A percentile compares a stretch with the other conserved stretches of the same genome.
These are phyloP conservation scores for Sphenostylis stenocarpa DNA, from an alignment of 306 rosid genomes.

Conservation along the genomic window DNA sequence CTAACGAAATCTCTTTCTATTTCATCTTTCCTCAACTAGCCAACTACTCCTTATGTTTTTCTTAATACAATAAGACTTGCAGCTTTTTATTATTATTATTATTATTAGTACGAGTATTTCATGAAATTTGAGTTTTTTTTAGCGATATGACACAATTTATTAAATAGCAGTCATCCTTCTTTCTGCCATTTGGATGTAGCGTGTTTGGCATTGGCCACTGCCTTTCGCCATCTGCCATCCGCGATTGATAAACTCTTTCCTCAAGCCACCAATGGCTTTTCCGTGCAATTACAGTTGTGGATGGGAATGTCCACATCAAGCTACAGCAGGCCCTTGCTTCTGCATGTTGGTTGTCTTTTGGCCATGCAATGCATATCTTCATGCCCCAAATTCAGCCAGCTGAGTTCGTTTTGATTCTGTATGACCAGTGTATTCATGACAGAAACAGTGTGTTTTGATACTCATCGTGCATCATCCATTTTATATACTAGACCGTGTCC, in stretches of 20 bases:
- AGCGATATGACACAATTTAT: neutral
- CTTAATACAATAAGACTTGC: neutral
- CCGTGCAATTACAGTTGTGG: neutral
- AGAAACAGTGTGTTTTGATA: neutral
- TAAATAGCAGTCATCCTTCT: neutral
- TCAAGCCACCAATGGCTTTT: neutral
- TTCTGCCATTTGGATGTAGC: neutral
- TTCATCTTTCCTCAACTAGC: neutral
- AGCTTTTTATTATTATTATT: neutral
- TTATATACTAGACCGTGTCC: neutral
- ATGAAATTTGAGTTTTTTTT: neutral
- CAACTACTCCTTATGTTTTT: neutral
- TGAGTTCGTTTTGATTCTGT: neutral
- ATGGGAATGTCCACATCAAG: neutral
- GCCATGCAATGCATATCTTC: neutral
- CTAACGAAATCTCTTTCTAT: neutral
- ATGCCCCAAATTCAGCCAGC: neutral
- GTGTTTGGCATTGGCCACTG: neutral
- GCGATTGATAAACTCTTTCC: neutral
- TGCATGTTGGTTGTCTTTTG: neutral
- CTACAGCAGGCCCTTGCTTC: neutral
- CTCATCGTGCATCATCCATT: neutral
- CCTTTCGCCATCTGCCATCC: neutral
- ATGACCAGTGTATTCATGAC: neutral
- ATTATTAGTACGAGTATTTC: neutral